Evolutionary conservation across 1,284 basidiomycete genomes (phyloP).

Genomic region (Moesziomyces sp.): DNA sequence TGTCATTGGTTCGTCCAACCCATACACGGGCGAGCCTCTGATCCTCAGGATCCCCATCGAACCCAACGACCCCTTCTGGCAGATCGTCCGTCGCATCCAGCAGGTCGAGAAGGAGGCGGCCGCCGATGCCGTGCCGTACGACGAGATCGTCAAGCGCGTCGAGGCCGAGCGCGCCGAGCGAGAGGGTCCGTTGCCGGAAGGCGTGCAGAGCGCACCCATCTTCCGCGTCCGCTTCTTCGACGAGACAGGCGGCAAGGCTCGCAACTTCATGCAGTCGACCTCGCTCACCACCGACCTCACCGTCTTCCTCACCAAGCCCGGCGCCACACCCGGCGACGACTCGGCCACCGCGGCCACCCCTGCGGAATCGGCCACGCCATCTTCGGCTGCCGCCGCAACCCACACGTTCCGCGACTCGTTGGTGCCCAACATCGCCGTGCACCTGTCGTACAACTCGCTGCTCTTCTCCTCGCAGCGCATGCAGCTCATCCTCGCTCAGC

Average conservation of each 20-base stretch:
- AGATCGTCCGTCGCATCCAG: slow-evolving; percentile 86
- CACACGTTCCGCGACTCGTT: slow-evolving; percentile 69
- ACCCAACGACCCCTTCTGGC: slow-evolving; percentile 89
- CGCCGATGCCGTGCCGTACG: slow-evolving; percentile 83
- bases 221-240: slow-evolving; percentile 98
- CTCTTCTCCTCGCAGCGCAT: slow-evolving; percentile 87
- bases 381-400: slow-evolving; percentile 11
- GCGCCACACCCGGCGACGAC: slow-evolving; percentile 48
- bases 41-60: slow-evolving; percentile 87
- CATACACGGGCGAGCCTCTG: slow-evolving; percentile 79
- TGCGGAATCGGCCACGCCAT: slow-evolving; percentile 15
- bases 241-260: slow-evolving; percentile 76
- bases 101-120: slow-evolving; percentile 86
- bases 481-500: slow-evolving; percentile 82
- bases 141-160: slow-evolving; percentile 76
- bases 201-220: slow-evolving; percentile 69
- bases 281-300: slow-evolving; percentile 91
- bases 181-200: slow-evolving; percentile 46
- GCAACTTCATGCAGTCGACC: slow-evolving; percentile 68
- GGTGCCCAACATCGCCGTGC: slow-evolving; percentile 76
- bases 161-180: slow-evolving; percentile 52
- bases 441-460: slow-evolving; percentile 91
- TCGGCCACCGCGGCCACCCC: slow-evolving; percentile 4
- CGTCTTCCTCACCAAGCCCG: slow-evolving; percentile 71
- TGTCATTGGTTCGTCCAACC: slow-evolving; percentile 86